These are phyloP conservation scores for Krasilnikovozyma curviuscula DNA, from an alignment of 768 basidiomycete species.

Conservation along the genomic window DNA sequence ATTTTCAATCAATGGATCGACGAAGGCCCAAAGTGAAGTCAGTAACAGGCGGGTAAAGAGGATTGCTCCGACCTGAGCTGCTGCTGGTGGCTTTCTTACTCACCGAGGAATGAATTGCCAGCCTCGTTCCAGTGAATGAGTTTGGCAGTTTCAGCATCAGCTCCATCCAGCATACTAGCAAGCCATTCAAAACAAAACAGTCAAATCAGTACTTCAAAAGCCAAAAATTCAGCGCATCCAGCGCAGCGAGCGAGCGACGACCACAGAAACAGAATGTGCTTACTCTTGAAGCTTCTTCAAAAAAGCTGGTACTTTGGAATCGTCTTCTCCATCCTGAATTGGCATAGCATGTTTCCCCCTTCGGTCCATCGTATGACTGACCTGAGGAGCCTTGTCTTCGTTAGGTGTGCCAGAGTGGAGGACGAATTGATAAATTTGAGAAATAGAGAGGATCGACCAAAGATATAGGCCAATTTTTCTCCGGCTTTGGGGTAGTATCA, in stretches of 20 bases:
- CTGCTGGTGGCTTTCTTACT: not conserved
- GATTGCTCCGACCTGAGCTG: not conserved
- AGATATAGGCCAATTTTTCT: too few relatives aligned
- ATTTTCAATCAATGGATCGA: not conserved
- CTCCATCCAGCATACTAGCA: not conserved
- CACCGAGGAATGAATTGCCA: constrained; percentile 10
- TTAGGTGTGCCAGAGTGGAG: too few relatives aligned
- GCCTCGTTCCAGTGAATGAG: constrained; percentile 4
- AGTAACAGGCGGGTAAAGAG: not conserved
- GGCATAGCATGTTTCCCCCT: not conserved
- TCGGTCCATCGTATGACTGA: not conserved
- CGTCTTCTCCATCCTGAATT: not conserved
- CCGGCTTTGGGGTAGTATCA: too few relatives aligned
- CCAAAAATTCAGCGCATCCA: too few relatives aligned
- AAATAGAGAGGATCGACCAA: too few relatives aligned
- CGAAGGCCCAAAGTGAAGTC: not conserved
- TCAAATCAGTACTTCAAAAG: too few relatives aligned
- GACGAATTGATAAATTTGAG: too few relatives aligned
- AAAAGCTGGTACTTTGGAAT: constrained; percentile 8
- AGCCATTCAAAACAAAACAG: not conserved
- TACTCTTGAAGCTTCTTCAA: constrained; percentile 9
- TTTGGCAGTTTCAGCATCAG: not conserved
- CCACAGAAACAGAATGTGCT: not conserved
- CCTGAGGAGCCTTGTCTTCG: too few relatives aligned
- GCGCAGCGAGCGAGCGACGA: too few relatives aligned